Conservation (phyloP, 208 protist genomes). For the Wallacemonas rigidus region DNA sequence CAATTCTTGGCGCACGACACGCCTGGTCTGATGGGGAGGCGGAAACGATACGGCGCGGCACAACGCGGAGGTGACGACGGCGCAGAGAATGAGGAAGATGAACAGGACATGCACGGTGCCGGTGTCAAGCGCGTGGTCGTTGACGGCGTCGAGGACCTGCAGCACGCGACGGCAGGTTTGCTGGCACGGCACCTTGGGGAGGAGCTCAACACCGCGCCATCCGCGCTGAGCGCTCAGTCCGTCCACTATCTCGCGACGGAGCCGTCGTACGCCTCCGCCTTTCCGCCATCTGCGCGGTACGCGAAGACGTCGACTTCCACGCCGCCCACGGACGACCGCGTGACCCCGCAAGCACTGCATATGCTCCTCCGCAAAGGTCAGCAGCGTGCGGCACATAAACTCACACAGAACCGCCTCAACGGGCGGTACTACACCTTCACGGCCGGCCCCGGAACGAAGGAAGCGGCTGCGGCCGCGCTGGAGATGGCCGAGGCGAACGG, state of each 20-base stretch:
- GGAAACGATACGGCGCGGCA: not conserved
- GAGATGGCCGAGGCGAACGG: not conserved
- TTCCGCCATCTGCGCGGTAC: not conserved
- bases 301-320: not conserved
- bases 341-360: slow-evolving; percentile 63
- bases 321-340: slow-evolving; percentile 49
- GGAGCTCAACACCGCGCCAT: slow-evolving; percentile 10
- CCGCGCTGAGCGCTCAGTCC: not conserved
- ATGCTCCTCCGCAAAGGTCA: slow-evolving; percentile 40
- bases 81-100: slow-evolving; percentile 13
- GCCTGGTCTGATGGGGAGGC: not conserved
- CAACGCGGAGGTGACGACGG: slow-evolving; percentile 8
- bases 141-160: slow-evolving; percentile 34
- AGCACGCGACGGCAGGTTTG: slow-evolving; percentile 23
- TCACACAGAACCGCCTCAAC: not conserved
- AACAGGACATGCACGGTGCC: slow-evolving; percentile 19
- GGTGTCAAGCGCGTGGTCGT: slow-evolving; percentile 20
- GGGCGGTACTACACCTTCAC: slow-evolving; percentile 22
- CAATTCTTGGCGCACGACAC: not conserved
- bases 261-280: not conserved
- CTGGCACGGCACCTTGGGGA: slow-evolving; percentile 25
- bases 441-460: slow-evolving; percentile 20
- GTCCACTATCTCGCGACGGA: slow-evolving; percentile 15
- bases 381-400: slow-evolving; percentile 15
- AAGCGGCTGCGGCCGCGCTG: slow-evolving; percentile 11